These are phyloP conservation scores for Auricularia sp. DNA, from an alignment of 768 basidiomycete species.

Conservation along the genomic window DNA sequence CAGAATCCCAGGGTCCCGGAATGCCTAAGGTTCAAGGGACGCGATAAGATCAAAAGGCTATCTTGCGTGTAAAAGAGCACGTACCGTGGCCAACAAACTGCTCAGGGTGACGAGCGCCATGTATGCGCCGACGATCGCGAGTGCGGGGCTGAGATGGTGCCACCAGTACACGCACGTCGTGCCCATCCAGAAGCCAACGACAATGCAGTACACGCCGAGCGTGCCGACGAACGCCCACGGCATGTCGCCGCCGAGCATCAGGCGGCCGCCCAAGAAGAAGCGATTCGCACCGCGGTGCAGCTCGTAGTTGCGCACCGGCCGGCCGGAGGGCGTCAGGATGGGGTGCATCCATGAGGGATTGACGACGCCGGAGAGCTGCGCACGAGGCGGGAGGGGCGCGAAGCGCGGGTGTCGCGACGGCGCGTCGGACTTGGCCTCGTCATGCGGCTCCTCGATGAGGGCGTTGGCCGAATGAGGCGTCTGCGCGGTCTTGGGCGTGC, in stretches of 20 bases:
- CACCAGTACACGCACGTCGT: constrained; percentile 89
- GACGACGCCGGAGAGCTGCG: constrained; percentile 1
- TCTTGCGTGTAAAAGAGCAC: constrained; percentile 20
- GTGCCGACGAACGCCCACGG: constrained; percentile 71
- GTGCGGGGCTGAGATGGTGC: constrained; percentile 62
- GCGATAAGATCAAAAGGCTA: constrained; percentile 4
- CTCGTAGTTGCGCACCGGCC: constrained; percentile 46
- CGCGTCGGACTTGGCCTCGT: constrained; percentile 8
- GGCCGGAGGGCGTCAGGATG: constrained; percentile 23
- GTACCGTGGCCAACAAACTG: constrained; percentile 68
- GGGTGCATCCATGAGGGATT: neutral
- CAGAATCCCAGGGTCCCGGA: constrained; percentile 78
- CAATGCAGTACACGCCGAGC: constrained; percentile 48
- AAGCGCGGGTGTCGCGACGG: constrained; percentile 17
- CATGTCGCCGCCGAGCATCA: constrained; percentile 80
- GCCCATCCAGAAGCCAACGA: constrained; percentile 78
- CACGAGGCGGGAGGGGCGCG: constrained; percentile 11
- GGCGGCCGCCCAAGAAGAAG: constrained; percentile 61
- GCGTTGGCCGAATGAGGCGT: constrained; percentile 15
- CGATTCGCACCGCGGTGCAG: constrained; percentile 62
- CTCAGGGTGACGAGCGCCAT: constrained; percentile 56
- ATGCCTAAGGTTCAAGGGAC: constrained; percentile 60
- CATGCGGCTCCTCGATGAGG: constrained; percentile 11
- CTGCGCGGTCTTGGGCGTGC: constrained; percentile 12
- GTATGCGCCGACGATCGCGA: constrained; percentile 57